Percentiles rank a stretch among this genome's conserved stretches.
phyloP scores from a whole-genome alignment of 352 stramenopile genomes.

The Lagenidium sp. region DNA sequence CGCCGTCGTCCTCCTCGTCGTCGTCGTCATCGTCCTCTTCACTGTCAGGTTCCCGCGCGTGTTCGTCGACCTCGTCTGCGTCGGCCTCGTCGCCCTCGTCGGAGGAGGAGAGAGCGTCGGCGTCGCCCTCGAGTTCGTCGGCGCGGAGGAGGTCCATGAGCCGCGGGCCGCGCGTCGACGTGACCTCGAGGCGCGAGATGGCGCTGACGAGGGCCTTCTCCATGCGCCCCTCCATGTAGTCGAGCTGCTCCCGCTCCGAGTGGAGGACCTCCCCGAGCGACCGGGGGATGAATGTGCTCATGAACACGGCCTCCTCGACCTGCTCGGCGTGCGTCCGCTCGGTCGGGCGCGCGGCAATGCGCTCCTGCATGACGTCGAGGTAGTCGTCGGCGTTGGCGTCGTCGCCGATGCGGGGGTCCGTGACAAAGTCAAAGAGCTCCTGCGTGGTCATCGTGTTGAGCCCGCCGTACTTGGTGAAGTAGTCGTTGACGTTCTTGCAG shows the following conservation, averaged over 20 bases:
- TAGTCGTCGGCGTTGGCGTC: constrained; percentile 79
- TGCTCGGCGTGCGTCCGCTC: constrained; percentile 70
- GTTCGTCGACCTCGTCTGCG: constrained; percentile 23
- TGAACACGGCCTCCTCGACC: constrained; percentile 92
- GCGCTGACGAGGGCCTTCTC: constrained; percentile 72
- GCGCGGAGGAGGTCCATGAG: constrained; percentile 69
- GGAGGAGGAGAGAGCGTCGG: constrained; percentile 19
- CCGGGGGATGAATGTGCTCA: constrained; percentile 91
- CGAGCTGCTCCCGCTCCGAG: constrained; percentile 79
- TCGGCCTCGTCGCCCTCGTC: constrained; percentile 42
- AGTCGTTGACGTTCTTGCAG: constrained; percentile 96
- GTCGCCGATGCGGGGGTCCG: constrained; percentile 48
- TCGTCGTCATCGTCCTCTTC: constrained; percentile 55
- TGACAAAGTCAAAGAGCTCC: constrained; percentile 97
- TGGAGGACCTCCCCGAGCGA: constrained; percentile 92
- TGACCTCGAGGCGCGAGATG: constrained; percentile 69
- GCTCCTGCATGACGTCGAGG: constrained; percentile 87
- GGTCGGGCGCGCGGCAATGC: constrained; percentile 65
- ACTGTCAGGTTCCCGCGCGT: constrained; percentile 38
- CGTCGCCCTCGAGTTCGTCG: constrained; percentile 40
- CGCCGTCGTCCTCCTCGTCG: constrained; percentile 15
- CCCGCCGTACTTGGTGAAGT: constrained; percentile 88
- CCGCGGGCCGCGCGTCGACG: constrained; percentile 23
- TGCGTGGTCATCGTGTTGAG: constrained; percentile 92
- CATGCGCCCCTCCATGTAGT: constrained; percentile 81